Percentiles rank a stretch among this genome's conserved stretches.
These are phyloP conservation scores for Phytophthora sp. DNA, from an alignment of 352 stramenopile genomes.

Conservation along the genomic window DNA sequence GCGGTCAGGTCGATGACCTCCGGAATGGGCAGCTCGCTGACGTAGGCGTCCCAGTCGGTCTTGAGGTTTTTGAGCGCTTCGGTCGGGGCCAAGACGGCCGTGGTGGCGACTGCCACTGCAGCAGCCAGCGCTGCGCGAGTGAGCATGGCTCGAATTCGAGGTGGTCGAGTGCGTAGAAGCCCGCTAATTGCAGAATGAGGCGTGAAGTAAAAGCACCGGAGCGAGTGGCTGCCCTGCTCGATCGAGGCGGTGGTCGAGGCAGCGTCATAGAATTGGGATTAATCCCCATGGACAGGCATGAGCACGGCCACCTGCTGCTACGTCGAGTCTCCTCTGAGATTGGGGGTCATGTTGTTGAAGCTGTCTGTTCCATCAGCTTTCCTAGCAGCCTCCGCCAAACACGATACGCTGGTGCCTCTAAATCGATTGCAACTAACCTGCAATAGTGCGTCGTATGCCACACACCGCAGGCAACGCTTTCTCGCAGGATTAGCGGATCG, in stretches of 20 bases:
- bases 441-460: neutral
- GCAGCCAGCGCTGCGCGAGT: slow-evolving; percentile 12
- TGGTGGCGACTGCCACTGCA: slow-evolving; percentile 13
- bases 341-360: slow-evolving; percentile 7
- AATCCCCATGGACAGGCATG: slow-evolving; percentile 8
- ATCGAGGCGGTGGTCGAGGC: neutral
- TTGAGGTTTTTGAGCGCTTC: slow-evolving; percentile 42
- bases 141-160: slow-evolving; percentile 17
- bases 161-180: slow-evolving; percentile 16
- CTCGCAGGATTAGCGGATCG: neutral
- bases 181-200: slow-evolving; percentile 32
- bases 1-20: slow-evolving; percentile 50
- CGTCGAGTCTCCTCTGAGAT: neutral
- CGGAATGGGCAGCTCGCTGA: slow-evolving; percentile 41
- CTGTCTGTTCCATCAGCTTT: neutral
- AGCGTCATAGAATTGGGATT: slow-evolving; percentile 9
- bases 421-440: neutral
- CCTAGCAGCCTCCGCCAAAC: neutral
- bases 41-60: slow-evolving; percentile 50
- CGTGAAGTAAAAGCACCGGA: neutral
- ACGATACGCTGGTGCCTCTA: neutral
- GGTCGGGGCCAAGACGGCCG: slow-evolving; percentile 5
- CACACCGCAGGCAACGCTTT: neutral
- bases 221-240: slow-evolving; percentile 10
- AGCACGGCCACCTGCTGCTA: slow-evolving; percentile 20